A percentile compares a stretch with the other conserved stretches of the same genome.
Conservation (phyloP, 2,329 filamentous ascomycete species). For the Cordyceps cicadae region DNA sequence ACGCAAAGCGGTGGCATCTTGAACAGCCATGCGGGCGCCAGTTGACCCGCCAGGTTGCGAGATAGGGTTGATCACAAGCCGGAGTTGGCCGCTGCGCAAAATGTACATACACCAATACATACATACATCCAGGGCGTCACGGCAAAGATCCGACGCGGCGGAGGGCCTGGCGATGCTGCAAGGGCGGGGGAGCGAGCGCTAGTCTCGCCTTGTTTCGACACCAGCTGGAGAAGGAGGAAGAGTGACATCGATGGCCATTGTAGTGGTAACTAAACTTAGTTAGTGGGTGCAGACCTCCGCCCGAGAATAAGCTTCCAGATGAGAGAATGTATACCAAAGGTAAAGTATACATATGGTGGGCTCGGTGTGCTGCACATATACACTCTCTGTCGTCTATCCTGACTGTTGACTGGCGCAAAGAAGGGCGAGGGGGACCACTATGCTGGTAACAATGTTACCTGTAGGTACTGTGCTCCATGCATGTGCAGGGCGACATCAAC, state of each 20-base stretch:
- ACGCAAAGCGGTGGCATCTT: too few species aligned
- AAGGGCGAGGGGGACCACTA: background rate
- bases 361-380: background rate
- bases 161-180: background rate
- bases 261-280: too few species aligned
- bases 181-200: background rate
- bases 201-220: conserved; percentile 6
- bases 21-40: too few species aligned
- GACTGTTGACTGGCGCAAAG: background rate
- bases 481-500: background rate
- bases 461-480: background rate
- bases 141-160: background rate
- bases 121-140: background rate
- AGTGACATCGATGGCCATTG: too few species aligned
- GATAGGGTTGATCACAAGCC: background rate
- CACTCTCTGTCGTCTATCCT: conserved; percentile 3
- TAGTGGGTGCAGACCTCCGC: background rate
- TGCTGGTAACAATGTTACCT: background rate
- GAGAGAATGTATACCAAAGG: background rate
- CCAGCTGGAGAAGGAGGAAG: background rate
- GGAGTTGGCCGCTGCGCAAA: too few species aligned
- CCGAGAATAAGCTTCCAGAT: conserved; percentile 1
- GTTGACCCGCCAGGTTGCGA: background rate
- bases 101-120: too few species aligned
- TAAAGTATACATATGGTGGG: background rate